These are phyloP conservation scores for Heterobasidion occidentale DNA, from an alignment of 1,284 basidiomycete species.

Conservation along the genomic window DNA sequence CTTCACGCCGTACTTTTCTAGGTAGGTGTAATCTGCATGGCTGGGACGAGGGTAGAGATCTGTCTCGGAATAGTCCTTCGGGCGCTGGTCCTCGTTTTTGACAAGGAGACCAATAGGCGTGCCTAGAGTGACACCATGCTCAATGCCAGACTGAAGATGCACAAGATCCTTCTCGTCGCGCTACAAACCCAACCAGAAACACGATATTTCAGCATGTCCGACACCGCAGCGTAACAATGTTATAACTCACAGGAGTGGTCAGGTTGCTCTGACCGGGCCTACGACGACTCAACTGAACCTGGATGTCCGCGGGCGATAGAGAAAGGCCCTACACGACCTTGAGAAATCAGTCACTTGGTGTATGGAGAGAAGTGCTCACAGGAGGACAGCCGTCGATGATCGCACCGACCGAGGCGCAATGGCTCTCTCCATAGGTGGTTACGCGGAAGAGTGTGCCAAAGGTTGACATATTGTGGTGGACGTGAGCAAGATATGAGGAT, in stretches of 20 bases:
- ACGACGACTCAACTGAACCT: constrained; percentile 86
- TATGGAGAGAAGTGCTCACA: constrained; percentile 34
- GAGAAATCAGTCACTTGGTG: constrained; percentile 2
- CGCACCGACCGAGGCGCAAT: constrained; percentile 94
- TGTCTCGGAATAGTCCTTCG: constrained; percentile 98
- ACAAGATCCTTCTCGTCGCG: constrained; percentile 97
- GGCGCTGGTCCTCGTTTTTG: constrained; percentile 97
- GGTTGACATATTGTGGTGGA: constrained; percentile 67
- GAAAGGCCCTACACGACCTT: constrained; percentile 61
- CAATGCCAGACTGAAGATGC: constrained; percentile 89
- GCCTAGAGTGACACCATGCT: constrained; percentile 92
- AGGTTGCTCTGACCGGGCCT: constrained; percentile 95
- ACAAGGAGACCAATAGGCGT: constrained; percentile 96
- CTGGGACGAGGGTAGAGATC: constrained; percentile 95
- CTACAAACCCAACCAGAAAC: constrained; percentile 30
- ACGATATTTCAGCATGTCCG: neutral
- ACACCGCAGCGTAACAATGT: neutral
- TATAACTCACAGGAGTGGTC: constrained; percentile 79
- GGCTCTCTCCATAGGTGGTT: constrained; percentile 96
- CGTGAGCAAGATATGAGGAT: neutral
- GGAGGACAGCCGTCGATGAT: constrained; percentile 98
- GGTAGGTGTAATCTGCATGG: constrained; percentile 98
- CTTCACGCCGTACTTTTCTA: constrained; percentile 97
- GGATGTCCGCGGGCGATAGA: constrained; percentile 80
- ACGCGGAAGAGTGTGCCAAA: constrained; percentile 90